Evolutionary conservation across 495 filamentous ascomycete genomes (phyloP), one percentile per base, ranked within the genome.

Genomic region (Penicillium soppii): DNA sequence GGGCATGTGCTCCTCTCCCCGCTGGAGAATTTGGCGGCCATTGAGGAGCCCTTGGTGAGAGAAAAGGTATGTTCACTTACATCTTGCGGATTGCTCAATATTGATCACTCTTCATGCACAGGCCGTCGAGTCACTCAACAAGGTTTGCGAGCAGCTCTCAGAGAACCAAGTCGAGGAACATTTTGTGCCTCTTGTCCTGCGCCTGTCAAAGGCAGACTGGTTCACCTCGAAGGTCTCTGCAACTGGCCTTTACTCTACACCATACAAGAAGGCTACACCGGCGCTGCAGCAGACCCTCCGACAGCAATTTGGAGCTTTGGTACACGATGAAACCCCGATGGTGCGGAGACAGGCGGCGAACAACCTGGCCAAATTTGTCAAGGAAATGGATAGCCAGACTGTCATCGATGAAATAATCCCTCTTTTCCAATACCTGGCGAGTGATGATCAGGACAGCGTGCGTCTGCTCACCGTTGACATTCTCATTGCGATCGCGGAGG

Each of bases 211-310:
- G 81, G 95, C 94, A 69, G 94, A 98, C 76, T 98, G 94, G 94
- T 98, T 98, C 66, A 98, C 94, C 23, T 97, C 95, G 52, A 98
- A 97, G 71, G 94, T 98, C 44, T 98, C 94, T 12, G 94, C 92
- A 7, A 95, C 94, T 55, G 94, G 92, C 39, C 87, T 98, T 33
- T 97, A 92, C 72, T 91, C 86, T 59, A 80, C 85, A 37, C 92
- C 94, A 52, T 98, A 98, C 80, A 84, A 80, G 47, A 95, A 92
- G 76, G 89, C 92, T 45, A 82, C 88, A 13, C 79, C 84, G 12
- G 74, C 84, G n/a, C 82, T 88, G 53, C 95, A 97, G 68, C 90
- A 96, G 72, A 85, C 79, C 50, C 82, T 98, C 16, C 82, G 94
- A 66, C 85, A 92, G 69, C 88, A 95, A 59, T 98, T 96, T 58